Base-by-base conservation (phyloP, 2,329 filamentous ascomycete genomes). In the Alternaria arbusti region DNA sequence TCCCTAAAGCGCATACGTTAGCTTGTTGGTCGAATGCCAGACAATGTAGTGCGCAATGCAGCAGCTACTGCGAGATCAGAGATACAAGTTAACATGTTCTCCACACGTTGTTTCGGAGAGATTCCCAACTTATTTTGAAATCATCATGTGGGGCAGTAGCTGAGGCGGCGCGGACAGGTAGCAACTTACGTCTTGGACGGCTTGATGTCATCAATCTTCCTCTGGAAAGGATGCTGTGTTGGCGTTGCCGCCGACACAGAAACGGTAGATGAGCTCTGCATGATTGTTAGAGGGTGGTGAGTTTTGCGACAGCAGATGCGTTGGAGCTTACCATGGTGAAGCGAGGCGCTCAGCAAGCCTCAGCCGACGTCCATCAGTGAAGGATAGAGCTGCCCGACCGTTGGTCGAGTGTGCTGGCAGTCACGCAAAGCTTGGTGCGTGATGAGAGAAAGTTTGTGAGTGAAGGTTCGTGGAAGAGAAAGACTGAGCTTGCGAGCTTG, bases 21-120 rank as follows among this genome's bases (percentile, higher is more conserved):
- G 74, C 71, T 57, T 63, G 36, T 46, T 65, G 66, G 20, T 69
- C 47, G 17, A 59, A 13, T 17, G 28, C 13, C 13, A 65, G 26
- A 8, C 7, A n/a, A 43, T 22, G 23, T 26, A 54, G 44, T 54
- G 46, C 58, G 61, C 47, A 58, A 63, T 66, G 63, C 67, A 70
- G 65, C 43, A 57, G 67, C 62, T 69, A 63, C 67, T 69, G 69
- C 76, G 69, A 77, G 66, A 82, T 91, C 89, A 90, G 89, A 89
- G 86, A 87, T 83, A 89, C 89, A 91, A 91, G 89, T 92, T 90
- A 92, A 90, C 86, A 84, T 81, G 86, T 89, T 93, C 89, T 99
- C 96, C 91, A 92, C 96, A 99, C 87, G 82, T 85, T 82, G 88
- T 87, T 92, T 98, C 93, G 91, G 96, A 99, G 96, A 99, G 96